These are phyloP conservation scores for Betula pendula DNA, from an alignment of 306 rosid species.

Conservation along the genomic window DNA sequence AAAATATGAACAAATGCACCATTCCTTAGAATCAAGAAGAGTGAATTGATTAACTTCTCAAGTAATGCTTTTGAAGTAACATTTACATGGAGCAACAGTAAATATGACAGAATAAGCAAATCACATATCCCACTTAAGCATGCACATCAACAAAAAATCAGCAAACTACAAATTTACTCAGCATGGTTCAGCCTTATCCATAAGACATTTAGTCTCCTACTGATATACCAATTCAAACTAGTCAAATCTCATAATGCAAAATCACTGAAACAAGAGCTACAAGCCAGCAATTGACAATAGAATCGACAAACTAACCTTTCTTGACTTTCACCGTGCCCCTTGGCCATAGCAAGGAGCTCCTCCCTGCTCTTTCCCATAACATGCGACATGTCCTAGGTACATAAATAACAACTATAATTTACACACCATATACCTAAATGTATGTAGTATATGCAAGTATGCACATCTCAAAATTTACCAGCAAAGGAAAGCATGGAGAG, in stretches of 20 bases:
- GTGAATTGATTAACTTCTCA: neutral
- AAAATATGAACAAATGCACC: neutral
- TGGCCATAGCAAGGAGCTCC: conserved; percentile 76
- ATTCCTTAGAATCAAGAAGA: neutral
- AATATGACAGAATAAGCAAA: neutral
- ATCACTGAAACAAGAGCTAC: conserved; percentile 1
- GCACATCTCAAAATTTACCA: conserved; percentile 55
- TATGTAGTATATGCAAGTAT: conserved; percentile 13
- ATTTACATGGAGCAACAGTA: neutral
- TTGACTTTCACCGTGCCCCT: conserved; percentile 49
- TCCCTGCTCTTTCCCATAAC: conserved; percentile 81
- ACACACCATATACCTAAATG: neutral
- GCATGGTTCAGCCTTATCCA: neutral
- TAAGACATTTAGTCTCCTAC: neutral
- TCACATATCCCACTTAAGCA: neutral
- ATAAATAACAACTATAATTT: conserved; percentile 16
- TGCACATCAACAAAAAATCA: neutral
- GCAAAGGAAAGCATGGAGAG: conserved; percentile 83
- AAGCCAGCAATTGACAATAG: conserved; percentile 2
- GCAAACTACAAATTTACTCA: neutral
- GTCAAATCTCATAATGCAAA: conserved; percentile 15
- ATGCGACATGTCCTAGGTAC: conserved; percentile 72
- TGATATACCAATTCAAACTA: neutral
- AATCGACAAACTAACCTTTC: conserved; percentile 49
- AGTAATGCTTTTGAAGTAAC: neutral